Evolutionary conservation across 768 basidiomycete genomes (phyloP), one percentile per base, ranked within the genome.

Genomic region (Lyophyllum shimeji): DNA sequence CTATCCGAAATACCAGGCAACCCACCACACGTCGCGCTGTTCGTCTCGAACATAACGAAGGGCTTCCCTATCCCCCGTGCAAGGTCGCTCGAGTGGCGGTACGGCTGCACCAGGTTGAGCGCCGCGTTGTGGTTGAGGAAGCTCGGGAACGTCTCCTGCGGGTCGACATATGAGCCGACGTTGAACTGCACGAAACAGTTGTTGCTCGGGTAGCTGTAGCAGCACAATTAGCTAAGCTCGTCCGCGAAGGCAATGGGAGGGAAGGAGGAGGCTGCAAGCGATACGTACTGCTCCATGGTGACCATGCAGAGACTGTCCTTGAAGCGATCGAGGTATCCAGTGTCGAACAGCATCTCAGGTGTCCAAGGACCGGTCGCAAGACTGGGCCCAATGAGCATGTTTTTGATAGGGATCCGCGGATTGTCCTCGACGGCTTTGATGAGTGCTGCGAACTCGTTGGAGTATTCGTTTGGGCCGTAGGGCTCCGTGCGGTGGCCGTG

Each of bases 31-130:
- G 81, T 82, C 7, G 85, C 85, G 0, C 82, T 82, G 63, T 88
- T 88, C 6, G 84, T 87, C 64, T 90, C 87, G 57, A 88, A 80
- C 84, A 90, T 86, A 47, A 86, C 67, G 54, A 88, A 72, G 0
- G 80, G 82, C 62, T 79, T 80, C 0, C 69, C 67, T 0, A 68
- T 65, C 0, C 67, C 67, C 46, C 74, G 73, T 0, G 84, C 84
- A 7, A 78, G 74, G 51, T 59, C 59, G 1, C 81, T 74, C 0
- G 82, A 78, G 49, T 73, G 72, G 13, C 80, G 61, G 67, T 90
- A 93, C 5, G 74, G 73, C 1, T 58, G 46, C n/a, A 85, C 76
- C 18, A 90, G 72, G 29, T 63, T 62, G 20, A 75, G 68, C 2
- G 80, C 81, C 7, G 80, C 70, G 2, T 76, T 71, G 65, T 93